Percentiles rank a stretch among this genome's conserved stretches.
Conservation (phyloP, 2,329 filamentous ascomycete species). For the Diaporthe humulicola region DNA sequence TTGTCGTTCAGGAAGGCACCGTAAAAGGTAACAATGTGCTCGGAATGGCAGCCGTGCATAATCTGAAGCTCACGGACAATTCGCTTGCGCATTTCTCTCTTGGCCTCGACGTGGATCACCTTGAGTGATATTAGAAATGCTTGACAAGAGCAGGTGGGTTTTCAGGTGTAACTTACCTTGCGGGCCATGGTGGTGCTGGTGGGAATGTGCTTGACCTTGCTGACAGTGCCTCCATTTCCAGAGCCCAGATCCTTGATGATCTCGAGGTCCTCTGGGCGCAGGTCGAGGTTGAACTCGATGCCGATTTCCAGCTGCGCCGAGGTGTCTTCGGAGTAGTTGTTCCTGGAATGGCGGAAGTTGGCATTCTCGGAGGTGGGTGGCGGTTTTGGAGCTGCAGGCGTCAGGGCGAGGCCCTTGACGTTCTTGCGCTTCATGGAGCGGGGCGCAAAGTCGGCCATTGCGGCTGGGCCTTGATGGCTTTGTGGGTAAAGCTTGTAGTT, state of each 20-base stretch:
- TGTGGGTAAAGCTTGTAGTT: neutral
- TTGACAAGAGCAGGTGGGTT: constrained; percentile 9
- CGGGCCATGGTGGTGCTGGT: constrained; percentile 97
- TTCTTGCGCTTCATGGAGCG: constrained; percentile 99
- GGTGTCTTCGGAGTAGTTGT: constrained; percentile 69
- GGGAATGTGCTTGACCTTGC: constrained; percentile 95
- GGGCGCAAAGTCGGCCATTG: constrained; percentile 76
- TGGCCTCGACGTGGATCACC: constrained; percentile 98
- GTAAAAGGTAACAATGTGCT: constrained; percentile 98
- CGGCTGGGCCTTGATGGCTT: constrained; percentile 43
- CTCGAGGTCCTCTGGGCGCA: constrained; percentile 91
- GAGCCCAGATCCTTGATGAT: constrained; percentile 94
- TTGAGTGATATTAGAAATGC: constrained; percentile 53
- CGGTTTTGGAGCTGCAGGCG: constrained; percentile 79
- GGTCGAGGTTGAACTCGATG: constrained; percentile 94
- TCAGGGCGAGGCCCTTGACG: constrained; percentile 93
- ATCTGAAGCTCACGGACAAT: constrained; percentile 98
- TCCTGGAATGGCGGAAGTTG: constrained; percentile 67
- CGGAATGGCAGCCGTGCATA: constrained; percentile 97
- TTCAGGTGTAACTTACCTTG: constrained; percentile 74
- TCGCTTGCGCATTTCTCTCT: constrained; percentile 95
- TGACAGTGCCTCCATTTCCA: constrained; percentile 97
- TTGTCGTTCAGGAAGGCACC: constrained; percentile 97
- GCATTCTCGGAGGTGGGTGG: constrained; percentile 80
- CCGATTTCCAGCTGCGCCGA: constrained; percentile 89